Conservation (phyloP, 768 basidiomycete species). For the Russula olivacea region DNA sequence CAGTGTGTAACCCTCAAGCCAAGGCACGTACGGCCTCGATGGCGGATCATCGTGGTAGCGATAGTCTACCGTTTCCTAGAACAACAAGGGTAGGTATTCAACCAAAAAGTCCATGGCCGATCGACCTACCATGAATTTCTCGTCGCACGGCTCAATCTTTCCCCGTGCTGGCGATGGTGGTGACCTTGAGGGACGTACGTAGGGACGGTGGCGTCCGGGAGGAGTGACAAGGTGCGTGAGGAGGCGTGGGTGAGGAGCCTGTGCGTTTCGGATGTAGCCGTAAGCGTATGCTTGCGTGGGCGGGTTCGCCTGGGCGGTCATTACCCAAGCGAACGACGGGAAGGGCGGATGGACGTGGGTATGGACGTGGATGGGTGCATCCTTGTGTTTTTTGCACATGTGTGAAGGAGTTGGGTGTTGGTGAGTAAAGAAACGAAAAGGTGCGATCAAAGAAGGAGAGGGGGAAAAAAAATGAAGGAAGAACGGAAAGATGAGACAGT, state of each 20-base stretch:
- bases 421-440: not conserved
- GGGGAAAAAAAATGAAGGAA: not conserved
- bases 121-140: conserved; percentile 12
- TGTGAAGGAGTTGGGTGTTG: not conserved
- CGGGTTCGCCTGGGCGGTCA: conserved; percentile 15
- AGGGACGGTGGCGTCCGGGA: not conserved
- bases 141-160: not conserved
- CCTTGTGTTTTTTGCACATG: not conserved
- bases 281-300: not conserved
- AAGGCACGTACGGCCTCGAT: conserved; percentile 7
- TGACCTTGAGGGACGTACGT: not conserved
- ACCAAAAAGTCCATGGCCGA: not conserved
- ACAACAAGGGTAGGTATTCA: not conserved
- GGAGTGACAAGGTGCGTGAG: not conserved
- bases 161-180: not conserved
- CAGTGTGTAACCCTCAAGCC: not conserved
- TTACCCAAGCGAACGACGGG: conserved; percentile 21
- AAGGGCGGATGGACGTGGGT: conserved; percentile 11
- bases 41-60: conserved; percentile 6
- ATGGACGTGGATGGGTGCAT: not conserved
- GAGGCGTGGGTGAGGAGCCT: not conserved
- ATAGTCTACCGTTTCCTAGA: conserved; percentile 18
- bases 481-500: not conserved
- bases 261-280: conserved; percentile 16
- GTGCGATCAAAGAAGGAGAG: not conserved